Evolutionary conservation across 345 rosid species (phyloP).

Genomic region (Syzygium oleosum): DNA sequence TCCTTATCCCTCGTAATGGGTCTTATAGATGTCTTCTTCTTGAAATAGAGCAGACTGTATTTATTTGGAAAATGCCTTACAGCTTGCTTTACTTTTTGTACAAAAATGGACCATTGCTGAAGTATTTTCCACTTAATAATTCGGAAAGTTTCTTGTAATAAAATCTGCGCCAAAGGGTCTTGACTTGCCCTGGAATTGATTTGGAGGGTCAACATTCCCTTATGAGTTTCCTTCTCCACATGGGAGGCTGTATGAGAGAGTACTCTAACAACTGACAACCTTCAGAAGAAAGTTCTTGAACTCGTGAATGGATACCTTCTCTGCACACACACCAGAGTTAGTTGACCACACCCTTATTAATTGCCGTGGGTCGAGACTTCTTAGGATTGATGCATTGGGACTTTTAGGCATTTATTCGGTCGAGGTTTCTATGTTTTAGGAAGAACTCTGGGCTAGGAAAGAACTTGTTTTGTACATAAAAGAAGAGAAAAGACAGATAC

Average conservation of each 20-base stretch:
- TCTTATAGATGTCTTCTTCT: neutral
- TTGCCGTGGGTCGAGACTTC: neutral
- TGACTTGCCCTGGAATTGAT: neutral
- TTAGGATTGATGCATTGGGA: neutral
- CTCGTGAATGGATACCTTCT: neutral
- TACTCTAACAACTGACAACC: neutral
- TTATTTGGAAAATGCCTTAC: neutral
- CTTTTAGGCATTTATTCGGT: neutral
- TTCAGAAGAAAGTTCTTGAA: neutral
- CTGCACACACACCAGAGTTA: neutral
- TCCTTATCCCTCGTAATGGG: neutral
- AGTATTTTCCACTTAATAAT: neutral
- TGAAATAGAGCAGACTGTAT: neutral
- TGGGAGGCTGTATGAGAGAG: neutral
- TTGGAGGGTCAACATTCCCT: neutral
- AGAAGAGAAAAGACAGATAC: neutral
- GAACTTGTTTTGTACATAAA: neutral
- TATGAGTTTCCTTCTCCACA: neutral
- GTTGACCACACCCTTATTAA: neutral
- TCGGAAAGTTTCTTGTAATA: neutral
- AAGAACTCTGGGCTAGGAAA: neutral
- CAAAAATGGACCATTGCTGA: neutral
- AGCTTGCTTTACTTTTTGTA: neutral
- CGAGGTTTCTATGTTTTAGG: neutral
- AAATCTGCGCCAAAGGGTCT: neutral